Base-by-base conservation (phyloP, 2,329 filamentous ascomycete species). In the Cordyceps militaris region DNA sequence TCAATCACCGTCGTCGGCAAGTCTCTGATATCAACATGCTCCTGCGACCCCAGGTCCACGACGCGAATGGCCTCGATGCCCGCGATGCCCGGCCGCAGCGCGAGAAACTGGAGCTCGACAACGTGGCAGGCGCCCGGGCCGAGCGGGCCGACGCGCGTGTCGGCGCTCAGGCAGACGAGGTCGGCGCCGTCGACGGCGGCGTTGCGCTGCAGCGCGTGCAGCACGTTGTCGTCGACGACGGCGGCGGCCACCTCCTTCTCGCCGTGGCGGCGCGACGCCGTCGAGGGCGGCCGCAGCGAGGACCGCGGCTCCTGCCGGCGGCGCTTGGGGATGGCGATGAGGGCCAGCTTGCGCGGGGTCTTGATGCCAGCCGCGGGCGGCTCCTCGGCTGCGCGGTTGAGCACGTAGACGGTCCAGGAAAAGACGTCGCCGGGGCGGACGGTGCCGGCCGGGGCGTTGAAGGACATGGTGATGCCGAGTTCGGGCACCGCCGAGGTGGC, bases 11-110 rank as follows among this genome's bases (percentile, higher is more conserved):
- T 82, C 46, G 81, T 84, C 0, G 89, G 89, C 62, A 94, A 68
- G 61, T 93, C 87, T 60, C 82, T 79, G 56, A 92, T 84, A 69
- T 93, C 88, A 3, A 89, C 85, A 66, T 88, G 86, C 72, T 92
- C 88, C 66, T 89, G 85, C 34, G 83, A 88, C 23, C 77, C 82
- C 60, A 93, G 68, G 69, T 94, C 89, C 3, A 92, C 78, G 1
- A 93, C 82, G 51, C 88, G 77, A 21, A 93, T 77, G 2, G 85
- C 85, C 64, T 92, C 89, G 3, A 93, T 70, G n/a, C 80, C 79
- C 30, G 89, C 77, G 32, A 89, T 79, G 0, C 89, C 89, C 49
- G 81, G 77, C 55, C 75, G 74, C 54, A 91, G 73, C 4, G 88
- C 85, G 55, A 91, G 74, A 63, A 93, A 91, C 63, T 83, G 82